A percentile compares a stretch with the other conserved stretches of the same genome.
Evolutionary conservation across 2,329 filamentous ascomycete genomes (phyloP).

Genomic region (Coniochaeta sp.): DNA sequence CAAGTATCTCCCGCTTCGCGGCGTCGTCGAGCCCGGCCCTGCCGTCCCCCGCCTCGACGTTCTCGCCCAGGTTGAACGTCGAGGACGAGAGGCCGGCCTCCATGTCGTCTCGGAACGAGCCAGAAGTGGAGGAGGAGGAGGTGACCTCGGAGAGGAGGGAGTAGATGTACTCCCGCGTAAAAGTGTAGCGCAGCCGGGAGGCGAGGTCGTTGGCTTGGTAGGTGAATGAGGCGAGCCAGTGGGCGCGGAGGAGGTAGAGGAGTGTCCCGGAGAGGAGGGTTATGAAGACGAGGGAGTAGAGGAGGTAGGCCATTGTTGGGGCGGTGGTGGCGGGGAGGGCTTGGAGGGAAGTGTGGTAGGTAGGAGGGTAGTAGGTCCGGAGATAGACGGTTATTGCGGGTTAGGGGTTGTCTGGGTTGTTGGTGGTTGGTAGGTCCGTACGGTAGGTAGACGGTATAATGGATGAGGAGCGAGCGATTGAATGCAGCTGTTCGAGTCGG

Average conservation of each 20-base stretch:
- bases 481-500: not conserved
- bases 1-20: conserved; percentile 74
- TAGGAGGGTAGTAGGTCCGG: no score
- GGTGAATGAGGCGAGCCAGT: conserved; percentile 68
- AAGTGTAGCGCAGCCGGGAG: conserved; percentile 27
- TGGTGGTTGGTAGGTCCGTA: no score
- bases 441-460: not conserved
- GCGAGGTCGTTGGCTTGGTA: conserved; percentile 33
- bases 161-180: conserved; percentile 60
- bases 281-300: conserved; percentile 70
- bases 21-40: conserved; percentile 74
- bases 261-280: conserved; percentile 65
- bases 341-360: no score
- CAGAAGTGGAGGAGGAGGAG: conserved; percentile 56
- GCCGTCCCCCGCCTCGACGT: conserved; percentile 71
- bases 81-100: conserved; percentile 79
- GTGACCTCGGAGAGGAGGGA: conserved; percentile 63
- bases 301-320: conserved; percentile 63
- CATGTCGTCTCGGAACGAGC: conserved; percentile 74
- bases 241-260: conserved; percentile 72
- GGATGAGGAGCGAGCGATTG: not conserved
- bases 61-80: conserved; percentile 76
- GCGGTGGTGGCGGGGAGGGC: not conserved
- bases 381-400: no score
- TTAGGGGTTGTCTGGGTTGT: no score